These are phyloP conservation scores for Dactylellina haptotyla DNA, from an alignment of 2,329 filamentous ascomycete species.

Conservation along the genomic window DNA sequence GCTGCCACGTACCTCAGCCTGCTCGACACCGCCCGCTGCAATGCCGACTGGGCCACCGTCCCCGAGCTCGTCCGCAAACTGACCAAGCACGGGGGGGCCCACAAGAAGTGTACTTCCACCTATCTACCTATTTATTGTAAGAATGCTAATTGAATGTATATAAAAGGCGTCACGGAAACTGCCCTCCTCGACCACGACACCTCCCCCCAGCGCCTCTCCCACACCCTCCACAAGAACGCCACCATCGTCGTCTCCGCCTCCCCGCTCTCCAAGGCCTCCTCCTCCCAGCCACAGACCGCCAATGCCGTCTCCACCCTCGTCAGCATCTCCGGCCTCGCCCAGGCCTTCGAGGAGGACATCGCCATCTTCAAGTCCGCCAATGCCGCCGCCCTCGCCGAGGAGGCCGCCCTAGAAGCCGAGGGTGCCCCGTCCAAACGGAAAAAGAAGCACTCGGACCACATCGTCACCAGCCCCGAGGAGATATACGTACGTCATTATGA, in stretches of 20 bases:
- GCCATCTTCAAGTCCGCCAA: slow-evolving; percentile 50
- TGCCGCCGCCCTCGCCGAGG: slow-evolving; percentile 35
- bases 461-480: slow-evolving; percentile 41
- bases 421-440: slow-evolving; percentile 32
- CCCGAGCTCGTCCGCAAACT: slow-evolving; percentile 92
- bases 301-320: slow-evolving; percentile 63
- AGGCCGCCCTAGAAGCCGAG: slow-evolving; percentile 24
- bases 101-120: slow-evolving; percentile 75
- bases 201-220: slow-evolving; percentile 48
- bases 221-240: slow-evolving; percentile 48
- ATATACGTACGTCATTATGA: slow-evolving; percentile 47
- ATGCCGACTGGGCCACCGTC: slow-evolving; percentile 85
- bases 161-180: slow-evolving; percentile 73
- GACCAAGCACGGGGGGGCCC: slow-evolving; percentile 84
- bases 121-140: slow-evolving; percentile 7
- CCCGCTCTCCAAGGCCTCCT: slow-evolving; percentile 32
- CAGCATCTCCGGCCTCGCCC: slow-evolving; percentile 65
- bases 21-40: slow-evolving; percentile 86
- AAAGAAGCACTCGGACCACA: slow-evolving; percentile 37
- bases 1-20: slow-evolving; percentile 81
- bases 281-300: slow-evolving; percentile 62
- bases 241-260: slow-evolving; percentile 52
- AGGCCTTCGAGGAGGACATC: slow-evolving; percentile 52
- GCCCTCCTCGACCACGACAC: slow-evolving; percentile 62
- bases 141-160: neutral